phyloP scores from a whole-genome alignment of 164 flowering plant genomes.

The Taxillus chinensis region DNA sequence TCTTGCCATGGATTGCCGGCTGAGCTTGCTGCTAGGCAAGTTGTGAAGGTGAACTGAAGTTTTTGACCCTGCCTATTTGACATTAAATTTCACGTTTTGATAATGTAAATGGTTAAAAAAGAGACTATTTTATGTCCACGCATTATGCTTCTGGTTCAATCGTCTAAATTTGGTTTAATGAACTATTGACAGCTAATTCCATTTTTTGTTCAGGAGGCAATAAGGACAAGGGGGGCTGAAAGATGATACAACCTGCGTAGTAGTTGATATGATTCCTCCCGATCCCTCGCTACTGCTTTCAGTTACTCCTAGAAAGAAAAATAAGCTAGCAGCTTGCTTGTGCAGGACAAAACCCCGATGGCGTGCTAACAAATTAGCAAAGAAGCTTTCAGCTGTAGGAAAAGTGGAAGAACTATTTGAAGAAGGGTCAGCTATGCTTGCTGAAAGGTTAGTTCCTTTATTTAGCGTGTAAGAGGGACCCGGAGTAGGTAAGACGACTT shows the following conservation, averaged over 20 bases:
- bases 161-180: background rate
- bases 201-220: slow-evolving; percentile 46
- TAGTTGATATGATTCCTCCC: slow-evolving; percentile 85
- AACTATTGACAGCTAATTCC: background rate
- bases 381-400: slow-evolving; percentile 61
- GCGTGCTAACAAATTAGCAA: slow-evolving; percentile 47
- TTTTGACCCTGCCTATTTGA: background rate
- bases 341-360: slow-evolving; percentile 45
- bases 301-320: slow-evolving; percentile 51
- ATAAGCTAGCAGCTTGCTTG: slow-evolving; percentile 42
- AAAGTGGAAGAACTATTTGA: slow-evolving; percentile 83
- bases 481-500: no score
- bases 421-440: slow-evolving; percentile 93
- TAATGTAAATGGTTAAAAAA: no score
- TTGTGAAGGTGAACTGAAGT: slow-evolving; percentile 56
- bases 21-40: slow-evolving; percentile 83
- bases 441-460: slow-evolving; percentile 52
- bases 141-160: background rate
- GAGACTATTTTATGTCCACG: no score
- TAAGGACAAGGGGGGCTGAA: slow-evolving; percentile 66
- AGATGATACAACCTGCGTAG: slow-evolving; percentile 92
- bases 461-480: background rate
- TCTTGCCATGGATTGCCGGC: slow-evolving; percentile 82
- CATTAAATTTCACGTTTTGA: background rate
- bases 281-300: slow-evolving; percentile 27